Evolutionary conservation across 1,284 basidiomycete species (phyloP).

Genomic region (Puccinia polysora): DNA sequence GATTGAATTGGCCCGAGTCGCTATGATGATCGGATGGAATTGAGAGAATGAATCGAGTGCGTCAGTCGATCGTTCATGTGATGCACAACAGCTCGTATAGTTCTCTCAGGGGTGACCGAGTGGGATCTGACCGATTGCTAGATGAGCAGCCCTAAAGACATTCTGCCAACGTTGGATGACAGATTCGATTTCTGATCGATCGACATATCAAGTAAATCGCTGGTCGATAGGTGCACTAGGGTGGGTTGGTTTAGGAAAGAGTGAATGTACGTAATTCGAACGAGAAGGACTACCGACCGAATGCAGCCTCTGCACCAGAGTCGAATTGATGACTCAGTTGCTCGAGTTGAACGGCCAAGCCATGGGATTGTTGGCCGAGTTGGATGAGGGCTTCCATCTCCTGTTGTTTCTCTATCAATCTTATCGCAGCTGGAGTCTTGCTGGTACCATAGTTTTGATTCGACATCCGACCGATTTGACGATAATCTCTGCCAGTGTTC

Average conservation of each 20-base stretch:
- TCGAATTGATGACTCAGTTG: constrained; percentile 13
- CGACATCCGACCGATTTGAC: constrained; percentile 6
- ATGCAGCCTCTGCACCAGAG: constrained; percentile 2
- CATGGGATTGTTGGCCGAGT: constrained; percentile 8
- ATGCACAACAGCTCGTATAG: too few species aligned
- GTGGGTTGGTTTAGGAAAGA: not conserved
- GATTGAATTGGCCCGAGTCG: not conserved
- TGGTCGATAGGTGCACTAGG: not conserved
- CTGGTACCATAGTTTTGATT: not conserved
- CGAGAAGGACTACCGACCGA: not conserved
- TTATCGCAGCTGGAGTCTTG: not conserved
- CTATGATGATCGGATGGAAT: too few species aligned
- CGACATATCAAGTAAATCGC: not conserved
- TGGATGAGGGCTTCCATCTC: constrained; percentile 15
- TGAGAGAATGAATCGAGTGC: too few species aligned
- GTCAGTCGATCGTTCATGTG: too few species aligned
- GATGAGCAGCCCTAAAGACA: constrained; percentile 26
- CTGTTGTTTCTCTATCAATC: constrained; percentile 30
- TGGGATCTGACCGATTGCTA: constrained; percentile 24
- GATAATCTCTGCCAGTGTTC: not conserved
- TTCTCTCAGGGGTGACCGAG: not conserved
- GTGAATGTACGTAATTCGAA: not conserved
- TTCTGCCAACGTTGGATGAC: constrained; percentile 33
- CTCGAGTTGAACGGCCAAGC: constrained; percentile 21
- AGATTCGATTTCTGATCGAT: constrained; percentile 20